Base-by-base conservation (phyloP, 2,329 filamentous ascomycete genomes). In the Fusarium abutilonis region DNA sequence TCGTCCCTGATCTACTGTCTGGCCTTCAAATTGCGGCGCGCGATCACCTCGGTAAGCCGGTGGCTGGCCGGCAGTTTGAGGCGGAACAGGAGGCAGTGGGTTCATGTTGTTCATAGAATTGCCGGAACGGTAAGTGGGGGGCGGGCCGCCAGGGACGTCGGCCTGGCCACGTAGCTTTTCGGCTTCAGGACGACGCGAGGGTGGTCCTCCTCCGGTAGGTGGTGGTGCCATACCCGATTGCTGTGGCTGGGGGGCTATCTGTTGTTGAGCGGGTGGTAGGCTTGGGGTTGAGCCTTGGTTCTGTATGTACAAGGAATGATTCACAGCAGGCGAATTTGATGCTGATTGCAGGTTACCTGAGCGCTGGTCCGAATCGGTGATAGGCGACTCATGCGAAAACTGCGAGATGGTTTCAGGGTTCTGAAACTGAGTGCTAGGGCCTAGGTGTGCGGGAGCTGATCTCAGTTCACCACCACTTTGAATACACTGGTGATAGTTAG, bases 361-460 rank as follows among this genome's bases (percentile, higher is more conserved):
- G 45, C 69, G 70, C 58, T 74, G 73, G 57, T 84, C 83, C 35
- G 77, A 77, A 61, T 86, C 84, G 38, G 78, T 76, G 15, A 80
- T 72, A 32, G 82, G 82, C 31, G 85, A 87, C 56, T 89, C 86
- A 78, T 84, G 81, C 70, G 86, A 89, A 65, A 86, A 72, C 73
- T 88, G 85, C 7, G 86, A 88, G 34, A 86, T 74, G 6, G 85
- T 86, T 72, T 89, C 86, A 26, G 84, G 76, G 68, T 86, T 87
- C 52, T 73, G 75, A 47, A 72, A 72, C 50, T 60, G 74, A 53
- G 53, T 42, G 53, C 60, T 67, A 55, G 64, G 74, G 61, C 66
- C 73, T 48, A 77, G 70, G 50, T 78, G 75, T 35, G 72, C 72
- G n/a, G 75, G 70, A 57, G 72, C 72, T 36, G 73, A 64, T 48